Evolutionary conservation across 345 rosid genomes (phyloP), one percentile per base, ranked within the genome.

Genomic region (Arabis alpina): DNA sequence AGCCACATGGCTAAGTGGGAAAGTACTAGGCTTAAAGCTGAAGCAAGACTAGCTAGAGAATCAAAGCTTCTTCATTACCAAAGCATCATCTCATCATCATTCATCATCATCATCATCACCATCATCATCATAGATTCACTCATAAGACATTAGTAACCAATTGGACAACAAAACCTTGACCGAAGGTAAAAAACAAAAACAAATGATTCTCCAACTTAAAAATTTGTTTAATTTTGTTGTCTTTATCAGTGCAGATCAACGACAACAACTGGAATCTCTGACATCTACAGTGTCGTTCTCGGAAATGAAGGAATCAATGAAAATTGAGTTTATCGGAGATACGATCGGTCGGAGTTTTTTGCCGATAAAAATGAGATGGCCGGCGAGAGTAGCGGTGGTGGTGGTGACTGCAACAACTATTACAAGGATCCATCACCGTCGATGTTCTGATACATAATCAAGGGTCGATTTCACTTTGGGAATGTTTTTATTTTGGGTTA

Each of bases 1-100:
- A 23, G 92, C 73, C 98, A 92, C 81, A 86, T 86, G 84, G 98
- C 96, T 76, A 96, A 92, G 39, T 92, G 98, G 98, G 98, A 92
- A 58, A 89, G 92, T 63, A 96, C 98, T 45, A 56, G 98, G 19
- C 88, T 92, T 3, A 94, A 92, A 82, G 98, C 98, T 23, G 96
- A 91, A 65, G 97, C 93, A 19, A 75, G 98, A 15, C 67, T 93
- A 27, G 96, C 84, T 37, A 69, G 92, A 71, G 98, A 93, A 70
- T 90, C 97, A 9, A 90, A 86, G 79, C 81, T 93, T 13, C 84
- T 79, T 62, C 80, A 89, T 40, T 69, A 61, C 65, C 79, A 67
- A 54, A 61, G 25, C 61, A 70, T 1, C 62, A n/a, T n/a, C n/a
- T n/a, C n/a, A n/a, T n/a, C n/a, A n/a, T n/a, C n/a, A n/a, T n/a